A percentile compares a stretch with the other conserved stretches of the same genome.
Conservation (phyloP, 257 asterid genomes). For the Salvia splendens region DNA sequence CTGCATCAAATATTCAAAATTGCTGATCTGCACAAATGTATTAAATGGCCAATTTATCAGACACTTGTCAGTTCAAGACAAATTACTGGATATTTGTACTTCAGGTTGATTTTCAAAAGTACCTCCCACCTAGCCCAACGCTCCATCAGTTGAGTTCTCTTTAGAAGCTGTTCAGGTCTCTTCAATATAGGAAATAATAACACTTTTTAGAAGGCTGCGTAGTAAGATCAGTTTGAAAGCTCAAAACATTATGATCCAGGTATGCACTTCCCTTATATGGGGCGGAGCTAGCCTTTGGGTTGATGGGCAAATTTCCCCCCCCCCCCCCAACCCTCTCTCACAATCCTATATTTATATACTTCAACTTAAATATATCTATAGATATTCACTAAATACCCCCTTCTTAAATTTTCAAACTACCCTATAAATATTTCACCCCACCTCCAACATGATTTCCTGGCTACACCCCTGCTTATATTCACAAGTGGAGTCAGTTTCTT, state of each 20-base stretch:
- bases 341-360: too few species aligned
- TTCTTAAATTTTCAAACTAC: too few species aligned
- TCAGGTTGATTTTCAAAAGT: slow-evolving; percentile 40
- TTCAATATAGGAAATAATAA: slow-evolving; percentile 44
- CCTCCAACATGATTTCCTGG: too few species aligned
- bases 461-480: neutral
- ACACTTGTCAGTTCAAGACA: slow-evolving; percentile 29
- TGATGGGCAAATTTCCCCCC: too few species aligned
- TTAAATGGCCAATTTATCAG: slow-evolving; percentile 27
- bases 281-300: too few species aligned
- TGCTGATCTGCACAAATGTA: slow-evolving; percentile 80
- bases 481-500: slow-evolving; percentile 18
- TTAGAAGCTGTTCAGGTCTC: slow-evolving; percentile 97
- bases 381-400: too few species aligned
- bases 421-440: too few species aligned
- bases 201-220: slow-evolving; percentile 25
- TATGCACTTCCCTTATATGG: slow-evolving; percentile 1
- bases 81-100: slow-evolving; percentile 25
- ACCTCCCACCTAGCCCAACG: slow-evolving; percentile 99
- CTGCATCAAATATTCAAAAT: slow-evolving; percentile 96
- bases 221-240: slow-evolving; percentile 23
- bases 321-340: too few species aligned
- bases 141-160: slow-evolving; percentile 97
- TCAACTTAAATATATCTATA: too few species aligned
- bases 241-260: slow-evolving; percentile 24